These are phyloP conservation scores for Citrus trifoliata DNA, from an alignment of 345 rosid genomes.

Conservation along the genomic window DNA sequence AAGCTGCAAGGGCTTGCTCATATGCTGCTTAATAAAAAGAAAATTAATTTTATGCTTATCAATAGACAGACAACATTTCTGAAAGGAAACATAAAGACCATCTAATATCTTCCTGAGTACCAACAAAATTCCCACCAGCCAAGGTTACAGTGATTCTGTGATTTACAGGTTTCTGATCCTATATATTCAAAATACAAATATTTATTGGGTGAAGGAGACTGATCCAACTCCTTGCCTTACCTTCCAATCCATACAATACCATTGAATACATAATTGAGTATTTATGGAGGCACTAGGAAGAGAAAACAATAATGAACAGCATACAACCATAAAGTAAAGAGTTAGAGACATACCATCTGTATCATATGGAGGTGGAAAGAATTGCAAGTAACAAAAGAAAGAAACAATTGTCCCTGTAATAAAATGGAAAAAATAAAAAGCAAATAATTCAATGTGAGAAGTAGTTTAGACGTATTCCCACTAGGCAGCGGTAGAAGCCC, in stretches of 20 bases:
- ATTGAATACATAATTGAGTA: neutral
- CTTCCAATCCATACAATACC: neutral
- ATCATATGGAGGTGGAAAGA: slow-evolving; percentile 72
- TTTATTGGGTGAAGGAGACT: neutral
- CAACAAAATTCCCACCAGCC: neutral
- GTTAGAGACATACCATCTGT: slow-evolving; percentile 46
- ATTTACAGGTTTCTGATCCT: neutral
- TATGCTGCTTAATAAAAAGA: neutral
- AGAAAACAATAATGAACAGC: neutral
- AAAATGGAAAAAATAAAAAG: slow-evolving; percentile 5
- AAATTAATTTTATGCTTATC: neutral
- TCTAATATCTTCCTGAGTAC: neutral
- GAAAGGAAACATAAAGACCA: neutral
- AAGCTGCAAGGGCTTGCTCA: neutral
- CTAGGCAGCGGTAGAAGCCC: neutral
- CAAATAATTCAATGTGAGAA: neutral
- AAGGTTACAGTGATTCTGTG: neutral
- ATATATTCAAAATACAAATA: neutral
- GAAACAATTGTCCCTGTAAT: slow-evolving; percentile 53
- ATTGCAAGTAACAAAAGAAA: slow-evolving; percentile 73
- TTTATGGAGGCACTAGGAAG: neutral
- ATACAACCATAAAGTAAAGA: neutral
- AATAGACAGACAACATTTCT: neutral
- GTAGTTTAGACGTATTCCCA: neutral
- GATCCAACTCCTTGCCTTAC: neutral